These are phyloP conservation scores for Saccharomyces uvarum DNA, from an alignment of 1,139 yeast species.

Conservation along the genomic window DNA sequence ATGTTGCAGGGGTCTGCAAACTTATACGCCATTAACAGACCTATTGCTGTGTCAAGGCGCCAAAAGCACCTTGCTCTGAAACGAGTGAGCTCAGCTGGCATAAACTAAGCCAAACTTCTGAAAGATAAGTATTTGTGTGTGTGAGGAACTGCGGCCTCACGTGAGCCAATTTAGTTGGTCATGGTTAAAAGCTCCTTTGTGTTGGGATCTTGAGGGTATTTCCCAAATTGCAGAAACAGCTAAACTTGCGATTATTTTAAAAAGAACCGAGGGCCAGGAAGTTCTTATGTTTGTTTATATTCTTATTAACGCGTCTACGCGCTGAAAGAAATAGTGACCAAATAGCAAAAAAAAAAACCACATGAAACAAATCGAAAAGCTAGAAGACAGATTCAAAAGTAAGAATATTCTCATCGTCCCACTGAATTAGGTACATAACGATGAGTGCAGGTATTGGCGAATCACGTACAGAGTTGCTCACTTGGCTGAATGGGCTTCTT, in stretches of 20 bases:
- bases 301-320: neutral
- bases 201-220: neutral
- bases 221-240: neutral
- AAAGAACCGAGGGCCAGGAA: too few species aligned
- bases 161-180: neutral
- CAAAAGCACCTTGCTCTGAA: neutral
- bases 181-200: neutral
- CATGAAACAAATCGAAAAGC: neutral
- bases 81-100: neutral
- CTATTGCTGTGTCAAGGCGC: neutral
- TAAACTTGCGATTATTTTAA: too few species aligned
- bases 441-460: slow-evolving; percentile 45
- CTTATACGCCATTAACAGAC: neutral
- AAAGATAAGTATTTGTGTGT: neutral
- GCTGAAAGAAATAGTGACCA: neutral
- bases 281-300: neutral
- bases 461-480: slow-evolving; percentile 73
- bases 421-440: neutral
- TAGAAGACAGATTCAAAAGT: neutral
- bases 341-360: neutral
- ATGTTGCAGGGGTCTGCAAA: neutral
- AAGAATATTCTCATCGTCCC: neutral
- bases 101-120: neutral
- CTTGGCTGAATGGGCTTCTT: slow-evolving; percentile 74
- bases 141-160: neutral